Percentiles rank a stretch among this genome's conserved stretches.
Evolutionary conservation across 352 stramenopile genomes (phyloP).

Genomic region (Pythium phragmitis): DNA sequence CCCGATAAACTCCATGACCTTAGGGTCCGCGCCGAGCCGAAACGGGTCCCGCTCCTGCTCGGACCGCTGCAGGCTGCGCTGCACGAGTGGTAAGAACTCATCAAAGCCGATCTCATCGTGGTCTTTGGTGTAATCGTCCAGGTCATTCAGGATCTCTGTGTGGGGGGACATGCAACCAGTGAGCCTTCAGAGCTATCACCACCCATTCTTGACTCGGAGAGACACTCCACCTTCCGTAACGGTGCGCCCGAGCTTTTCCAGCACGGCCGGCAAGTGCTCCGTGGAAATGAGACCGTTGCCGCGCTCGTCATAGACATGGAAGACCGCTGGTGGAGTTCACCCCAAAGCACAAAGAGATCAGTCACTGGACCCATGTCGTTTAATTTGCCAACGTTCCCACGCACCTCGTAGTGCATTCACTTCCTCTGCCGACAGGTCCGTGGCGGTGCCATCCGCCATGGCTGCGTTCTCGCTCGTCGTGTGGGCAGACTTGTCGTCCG

Average conservation of each 20-base stretch:
- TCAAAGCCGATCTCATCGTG: constrained; percentile 56
- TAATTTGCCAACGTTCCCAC: not conserved
- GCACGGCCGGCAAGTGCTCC: constrained; percentile 66
- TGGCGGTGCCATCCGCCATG: constrained; percentile 32
- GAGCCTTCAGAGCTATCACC: not conserved
- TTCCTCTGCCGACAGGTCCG: constrained; percentile 72
- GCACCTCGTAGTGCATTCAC: constrained; percentile 65
- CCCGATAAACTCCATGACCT: constrained; percentile 92
- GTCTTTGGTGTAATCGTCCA: constrained; percentile 58
- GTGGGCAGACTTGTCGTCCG: not conserved
- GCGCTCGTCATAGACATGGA: constrained; percentile 74
- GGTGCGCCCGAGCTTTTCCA: constrained; percentile 71
- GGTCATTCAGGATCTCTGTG: constrained; percentile 65
- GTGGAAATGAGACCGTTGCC: constrained; percentile 57
- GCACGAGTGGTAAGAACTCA: constrained; percentile 65
- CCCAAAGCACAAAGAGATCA: not conserved
- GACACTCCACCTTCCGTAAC: constrained; percentile 55
- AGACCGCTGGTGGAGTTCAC: constrained; percentile 46
- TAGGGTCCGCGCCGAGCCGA: constrained; percentile 76
- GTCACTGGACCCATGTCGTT: not conserved
- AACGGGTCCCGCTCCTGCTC: constrained; percentile 49
- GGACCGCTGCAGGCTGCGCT: constrained; percentile 40
- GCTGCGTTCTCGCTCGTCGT: not conserved
- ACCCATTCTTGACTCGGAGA: not conserved
- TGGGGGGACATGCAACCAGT: not conserved